phyloP scores from a whole-genome alignment of 495 filamentous ascomycete species.

The Aspergillus sclerotioniger region DNA sequence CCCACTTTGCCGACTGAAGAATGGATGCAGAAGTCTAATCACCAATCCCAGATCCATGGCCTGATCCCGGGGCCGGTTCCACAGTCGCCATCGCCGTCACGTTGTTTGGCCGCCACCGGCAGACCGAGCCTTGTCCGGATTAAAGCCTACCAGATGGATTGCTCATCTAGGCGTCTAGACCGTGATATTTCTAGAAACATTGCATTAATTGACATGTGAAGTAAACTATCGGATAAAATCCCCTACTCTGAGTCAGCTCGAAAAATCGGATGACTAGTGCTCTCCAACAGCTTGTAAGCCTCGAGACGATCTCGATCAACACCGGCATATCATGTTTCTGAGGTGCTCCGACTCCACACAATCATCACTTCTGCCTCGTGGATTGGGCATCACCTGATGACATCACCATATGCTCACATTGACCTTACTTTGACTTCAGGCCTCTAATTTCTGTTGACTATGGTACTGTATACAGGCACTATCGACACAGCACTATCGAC shows the following conservation, averaged over 20 bases:
- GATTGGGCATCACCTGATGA: background rate
- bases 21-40: background rate
- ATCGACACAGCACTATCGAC: background rate
- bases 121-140: background rate
- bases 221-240: no score
- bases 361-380: background rate
- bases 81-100: background rate
- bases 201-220: no score
- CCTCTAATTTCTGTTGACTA: no score
- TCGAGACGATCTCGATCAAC: no score
- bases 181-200: no score
- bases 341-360: background rate
- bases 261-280: no score
- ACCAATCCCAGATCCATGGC: background rate
- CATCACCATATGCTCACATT: background rate
- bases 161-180: no score
- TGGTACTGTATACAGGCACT: no score
- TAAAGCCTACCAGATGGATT: no score
- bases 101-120: background rate
- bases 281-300: no score
- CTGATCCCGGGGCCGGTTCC: slow-evolving; percentile 3
- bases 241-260: no score
- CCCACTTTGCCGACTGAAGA: background rate
- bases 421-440: background rate
- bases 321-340: background rate